Percentiles rank a stretch among this genome's conserved stretches.
These are phyloP conservation scores for Termitomyces heimii DNA, from an alignment of 768 basidiomycete genomes.

Conservation along the genomic window DNA sequence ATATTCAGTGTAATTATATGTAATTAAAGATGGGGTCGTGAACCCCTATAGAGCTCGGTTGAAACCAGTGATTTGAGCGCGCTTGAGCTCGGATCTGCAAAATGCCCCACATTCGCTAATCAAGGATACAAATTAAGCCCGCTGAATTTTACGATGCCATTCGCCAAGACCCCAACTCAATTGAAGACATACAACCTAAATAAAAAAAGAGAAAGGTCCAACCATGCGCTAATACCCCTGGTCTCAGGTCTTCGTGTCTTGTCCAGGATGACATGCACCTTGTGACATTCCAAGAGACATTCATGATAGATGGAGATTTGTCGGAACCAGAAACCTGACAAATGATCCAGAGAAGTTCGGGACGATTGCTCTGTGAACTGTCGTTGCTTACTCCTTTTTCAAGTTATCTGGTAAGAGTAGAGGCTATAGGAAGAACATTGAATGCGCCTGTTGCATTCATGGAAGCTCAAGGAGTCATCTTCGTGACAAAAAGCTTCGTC, in stretches of 20 bases:
- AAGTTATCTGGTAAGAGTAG: no score
- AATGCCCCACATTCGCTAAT: neutral
- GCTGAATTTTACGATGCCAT: neutral
- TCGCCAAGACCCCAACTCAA: neutral
- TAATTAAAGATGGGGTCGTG: neutral
- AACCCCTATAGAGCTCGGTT: neutral
- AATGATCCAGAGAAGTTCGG: no score
- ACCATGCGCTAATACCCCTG: neutral
- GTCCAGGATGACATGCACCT: neutral
- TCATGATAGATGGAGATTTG: neutral
- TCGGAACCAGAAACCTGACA: neutral
- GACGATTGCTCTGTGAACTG: neutral
- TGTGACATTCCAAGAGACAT: neutral
- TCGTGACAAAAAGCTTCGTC: neutral
- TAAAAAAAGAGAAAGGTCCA: neutral
- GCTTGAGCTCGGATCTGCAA: neutral
- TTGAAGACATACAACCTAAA: neutral
- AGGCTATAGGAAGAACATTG: neutral
- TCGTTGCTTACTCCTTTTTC: neutral
- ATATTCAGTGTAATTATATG: slow-evolving; percentile 2
- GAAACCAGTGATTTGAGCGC: neutral
- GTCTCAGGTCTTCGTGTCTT: neutral
- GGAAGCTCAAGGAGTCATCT: neutral
- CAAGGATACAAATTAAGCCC: neutral
- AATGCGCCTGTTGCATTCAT: neutral